These are phyloP conservation scores for Naganishia vishniacii DNA, from an alignment of 768 basidiomycete genomes.

Conservation along the genomic window DNA sequence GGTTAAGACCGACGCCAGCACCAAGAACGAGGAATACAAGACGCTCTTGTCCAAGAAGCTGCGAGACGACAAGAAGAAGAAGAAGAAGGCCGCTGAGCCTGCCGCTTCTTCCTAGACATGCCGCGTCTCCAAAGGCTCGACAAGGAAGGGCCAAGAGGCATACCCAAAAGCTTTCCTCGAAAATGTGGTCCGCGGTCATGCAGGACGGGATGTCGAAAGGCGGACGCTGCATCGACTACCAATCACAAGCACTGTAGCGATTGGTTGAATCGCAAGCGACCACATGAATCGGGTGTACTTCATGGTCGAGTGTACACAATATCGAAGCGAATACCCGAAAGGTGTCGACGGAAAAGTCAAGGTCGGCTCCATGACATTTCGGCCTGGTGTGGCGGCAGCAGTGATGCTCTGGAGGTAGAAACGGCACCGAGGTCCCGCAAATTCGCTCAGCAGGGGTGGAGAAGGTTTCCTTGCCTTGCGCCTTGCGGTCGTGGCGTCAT, in stretches of 20 bases:
- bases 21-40: slow-evolving; percentile 83
- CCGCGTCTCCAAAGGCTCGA: too few relatives aligned
- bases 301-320: too few relatives aligned
- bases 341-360: too few relatives aligned
- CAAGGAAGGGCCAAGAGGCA: background rate
- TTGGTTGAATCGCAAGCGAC: slow-evolving; percentile 1
- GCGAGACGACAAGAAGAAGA: slow-evolving; percentile 84
- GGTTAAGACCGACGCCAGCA: slow-evolving; percentile 79
- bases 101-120: slow-evolving; percentile 36
- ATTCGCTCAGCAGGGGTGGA: too few relatives aligned
- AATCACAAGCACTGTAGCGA: slow-evolving; percentile 18
- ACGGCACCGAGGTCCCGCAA: too few relatives aligned
- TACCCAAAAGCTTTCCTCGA: background rate
- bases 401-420: too few relatives aligned
- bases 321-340: too few relatives aligned
- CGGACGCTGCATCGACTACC: slow-evolving; percentile 8
- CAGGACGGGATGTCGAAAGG: background rate
- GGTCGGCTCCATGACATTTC: too few relatives aligned
- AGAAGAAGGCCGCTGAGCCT: slow-evolving; percentile 68
- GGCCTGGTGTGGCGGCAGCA: too few relatives aligned
- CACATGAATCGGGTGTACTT: background rate
- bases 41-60: slow-evolving; percentile 68
- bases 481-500: too few relatives aligned
- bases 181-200: background rate
- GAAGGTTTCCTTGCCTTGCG: too few relatives aligned